Conservation (phyloP, 345 rosid species). For the Mangifera indica region DNA sequence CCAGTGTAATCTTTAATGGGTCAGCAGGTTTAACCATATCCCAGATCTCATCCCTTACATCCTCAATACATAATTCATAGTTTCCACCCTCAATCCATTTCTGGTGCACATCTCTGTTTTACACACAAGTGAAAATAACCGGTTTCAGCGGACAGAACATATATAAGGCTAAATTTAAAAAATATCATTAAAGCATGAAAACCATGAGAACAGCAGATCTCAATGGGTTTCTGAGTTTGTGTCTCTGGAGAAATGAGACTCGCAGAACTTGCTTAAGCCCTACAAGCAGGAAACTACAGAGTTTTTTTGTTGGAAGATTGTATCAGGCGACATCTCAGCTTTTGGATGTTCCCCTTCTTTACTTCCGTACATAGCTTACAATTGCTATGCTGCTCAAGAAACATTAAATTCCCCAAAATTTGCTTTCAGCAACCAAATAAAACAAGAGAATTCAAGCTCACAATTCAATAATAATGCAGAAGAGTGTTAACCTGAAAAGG, state of each 20-base stretch:
- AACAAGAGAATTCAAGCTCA: background rate
- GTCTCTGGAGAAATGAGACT: conserved; percentile 73
- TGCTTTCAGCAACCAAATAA: conserved; percentile 3
- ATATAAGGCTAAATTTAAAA: background rate
- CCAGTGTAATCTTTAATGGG: conserved; percentile 62
- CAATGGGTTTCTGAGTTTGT: conserved; percentile 19
- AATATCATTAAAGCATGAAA: background rate
- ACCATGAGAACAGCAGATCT: background rate
- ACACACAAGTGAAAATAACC: conserved; percentile 1
- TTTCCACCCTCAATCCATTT: conserved; percentile 99
- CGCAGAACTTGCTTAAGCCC: conserved; percentile 53
- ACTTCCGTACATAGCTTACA: conserved; percentile 54
- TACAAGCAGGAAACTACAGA: conserved; percentile 85
- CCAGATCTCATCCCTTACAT: conserved; percentile 98
- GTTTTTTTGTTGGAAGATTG: conserved; percentile 85
- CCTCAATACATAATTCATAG: conserved; percentile 94
- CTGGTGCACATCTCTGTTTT: conserved; percentile 90
- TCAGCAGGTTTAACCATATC: conserved; percentile 98
- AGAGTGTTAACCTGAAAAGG: conserved; percentile 78
- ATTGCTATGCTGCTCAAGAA: background rate
- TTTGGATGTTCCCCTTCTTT: conserved; percentile 83
- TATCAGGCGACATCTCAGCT: conserved; percentile 87
- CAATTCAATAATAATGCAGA: background rate
- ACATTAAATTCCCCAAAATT: background rate
- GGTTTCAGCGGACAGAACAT: background rate